Evolutionary conservation across 73 alveolate genomes (phyloP).

Genomic region (Urostyla sp.): DNA sequence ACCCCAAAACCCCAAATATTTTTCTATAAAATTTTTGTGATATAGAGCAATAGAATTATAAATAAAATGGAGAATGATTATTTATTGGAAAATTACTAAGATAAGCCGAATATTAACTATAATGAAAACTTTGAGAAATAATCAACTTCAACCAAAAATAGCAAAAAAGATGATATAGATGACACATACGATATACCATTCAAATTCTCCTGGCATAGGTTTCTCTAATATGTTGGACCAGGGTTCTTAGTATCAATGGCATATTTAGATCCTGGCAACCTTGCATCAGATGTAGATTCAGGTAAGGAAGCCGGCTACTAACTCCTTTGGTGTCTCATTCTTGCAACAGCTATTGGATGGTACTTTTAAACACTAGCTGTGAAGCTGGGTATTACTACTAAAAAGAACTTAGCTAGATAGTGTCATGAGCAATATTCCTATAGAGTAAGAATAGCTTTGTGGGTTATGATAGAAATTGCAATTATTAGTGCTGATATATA

Average conservation of each 20-base stretch:
- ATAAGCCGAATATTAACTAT: no score
- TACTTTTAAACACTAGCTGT: constrained; percentile 75
- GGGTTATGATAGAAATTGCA: constrained; percentile 89
- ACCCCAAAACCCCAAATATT: no score
- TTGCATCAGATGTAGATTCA: constrained; percentile 74
- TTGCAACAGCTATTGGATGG: constrained; percentile 76
- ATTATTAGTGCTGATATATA: constrained; percentile 82
- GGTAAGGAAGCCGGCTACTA: constrained; percentile 79
- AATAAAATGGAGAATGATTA: no score
- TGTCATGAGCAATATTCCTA: constrained; percentile 75
- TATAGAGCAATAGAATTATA: no score
- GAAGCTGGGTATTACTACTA: constrained; percentile 79
- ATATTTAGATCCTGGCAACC: constrained; percentile 82
- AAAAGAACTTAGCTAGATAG: constrained; percentile 71
- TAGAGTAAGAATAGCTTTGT: constrained; percentile 58
- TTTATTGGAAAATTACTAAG: no score
- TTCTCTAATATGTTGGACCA: constrained; percentile 76
- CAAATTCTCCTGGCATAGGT: constrained; percentile 54
- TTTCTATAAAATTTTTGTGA: no score
- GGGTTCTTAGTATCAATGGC: constrained; percentile 83
- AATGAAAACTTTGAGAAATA: no score
- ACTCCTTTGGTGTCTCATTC: constrained; percentile 73
- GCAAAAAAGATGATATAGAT: no score
- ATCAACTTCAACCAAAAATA: no score
- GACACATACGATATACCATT: constrained; percentile 2